Percentiles rank a stretch among this genome's conserved stretches.
These are phyloP conservation scores for Sanchytrium tribonematis DNA, from an alignment of 371 early-diverging fungal genomes.

Conservation along the genomic window DNA sequence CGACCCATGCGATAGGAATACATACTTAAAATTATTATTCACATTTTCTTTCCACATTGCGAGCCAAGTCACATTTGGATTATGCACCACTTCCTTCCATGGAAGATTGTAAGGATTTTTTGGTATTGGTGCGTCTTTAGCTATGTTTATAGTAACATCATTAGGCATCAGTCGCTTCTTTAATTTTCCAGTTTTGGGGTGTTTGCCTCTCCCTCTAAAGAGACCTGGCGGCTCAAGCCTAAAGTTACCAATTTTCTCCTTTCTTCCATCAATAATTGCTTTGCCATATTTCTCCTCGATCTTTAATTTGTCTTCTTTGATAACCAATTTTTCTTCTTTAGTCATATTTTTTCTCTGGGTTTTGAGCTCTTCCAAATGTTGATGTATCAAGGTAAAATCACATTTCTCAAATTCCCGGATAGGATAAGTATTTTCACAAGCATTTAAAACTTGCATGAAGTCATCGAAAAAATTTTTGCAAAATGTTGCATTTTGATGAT, in stretches of 20 bases:
- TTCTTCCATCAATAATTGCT: slow-evolving; percentile 55
- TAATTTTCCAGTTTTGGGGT: slow-evolving; percentile 70
- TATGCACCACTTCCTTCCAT: slow-evolving; percentile 63
- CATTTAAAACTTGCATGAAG: slow-evolving; percentile 23
- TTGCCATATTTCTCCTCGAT: slow-evolving; percentile 43
- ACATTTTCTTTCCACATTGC: slow-evolving; percentile 94
- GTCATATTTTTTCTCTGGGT: slow-evolving; percentile 52
- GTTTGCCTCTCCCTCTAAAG: slow-evolving; percentile 84
- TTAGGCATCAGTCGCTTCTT: slow-evolving; percentile 58
- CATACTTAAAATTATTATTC: slow-evolving; percentile 64
- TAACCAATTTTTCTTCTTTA: slow-evolving; percentile 58
- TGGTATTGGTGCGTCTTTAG: slow-evolving; percentile 44
- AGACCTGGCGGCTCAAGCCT: slow-evolving; percentile 82
- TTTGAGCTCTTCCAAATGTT: slow-evolving; percentile 39
- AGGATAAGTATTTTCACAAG: slow-evolving; percentile 23
- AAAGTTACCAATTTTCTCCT: slow-evolving; percentile 88
- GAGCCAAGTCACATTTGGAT: slow-evolving; percentile 77
- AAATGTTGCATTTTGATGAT: slow-evolving; percentile 51
- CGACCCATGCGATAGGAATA: slow-evolving; percentile 65
- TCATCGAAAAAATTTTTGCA: slow-evolving; percentile 72
- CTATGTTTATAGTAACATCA: slow-evolving; percentile 71
- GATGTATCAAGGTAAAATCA: slow-evolving; percentile 59
- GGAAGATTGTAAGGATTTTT: slow-evolving; percentile 55
- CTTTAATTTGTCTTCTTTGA: slow-evolving; percentile 37
- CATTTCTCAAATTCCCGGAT: slow-evolving; percentile 52